Evolutionary conservation across 23 red algal genomes (phyloP), one percentile per base, ranked within the genome.

Genomic region (Gracilariopsis chorda): DNA sequence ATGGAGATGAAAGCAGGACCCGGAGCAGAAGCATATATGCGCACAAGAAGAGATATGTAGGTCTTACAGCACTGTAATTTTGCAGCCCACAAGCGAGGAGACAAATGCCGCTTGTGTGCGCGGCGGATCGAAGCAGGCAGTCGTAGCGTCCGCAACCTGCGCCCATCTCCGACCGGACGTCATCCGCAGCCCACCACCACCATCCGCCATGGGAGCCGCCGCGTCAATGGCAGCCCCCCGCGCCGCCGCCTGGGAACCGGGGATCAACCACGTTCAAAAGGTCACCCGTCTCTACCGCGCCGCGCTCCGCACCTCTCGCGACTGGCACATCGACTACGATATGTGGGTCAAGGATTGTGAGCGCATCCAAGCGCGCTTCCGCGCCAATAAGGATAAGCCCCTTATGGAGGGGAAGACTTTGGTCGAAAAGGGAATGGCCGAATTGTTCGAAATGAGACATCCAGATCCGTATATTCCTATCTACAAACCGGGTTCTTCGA

Each of bases 271-370:
- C 68, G 85, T 73, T 35, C 86, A 96, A 48, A 47, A 77, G 28
- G 97, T 99, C 32, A 95, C 92, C 59, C 72, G 97, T 16, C 81
- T 99, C 12, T 99, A 99, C 80, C 92, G 97, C 30, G 90, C 93
- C 23, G 77, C 97, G 60, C 78, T 99, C 77, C 91, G 94, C 68
- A 99, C 93, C 29, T 82, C 89, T 27, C 88, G 93, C 60, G 97
- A 99, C 73, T 98, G 96, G 96, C 52, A 39, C 61, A 87, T 93
- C 36, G 97, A 99, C 61, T 85, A 90, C 34, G 90, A 99, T 33
- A 33, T 85, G 84, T 99, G 94, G 94, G 39, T 92, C 33, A 32
- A 43, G 55, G 61, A 95, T 0, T 79, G 80, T 33, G 59, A 68
- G 14, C 64, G 78, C 12, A 95, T 99, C 51, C 93, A 96, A 56